Percentiles rank a stretch among this genome's conserved stretches.
Evolutionary conservation across 2,329 filamentous ascomycete genomes (phyloP).

Genomic region (Mycosphaerella sp.): DNA sequence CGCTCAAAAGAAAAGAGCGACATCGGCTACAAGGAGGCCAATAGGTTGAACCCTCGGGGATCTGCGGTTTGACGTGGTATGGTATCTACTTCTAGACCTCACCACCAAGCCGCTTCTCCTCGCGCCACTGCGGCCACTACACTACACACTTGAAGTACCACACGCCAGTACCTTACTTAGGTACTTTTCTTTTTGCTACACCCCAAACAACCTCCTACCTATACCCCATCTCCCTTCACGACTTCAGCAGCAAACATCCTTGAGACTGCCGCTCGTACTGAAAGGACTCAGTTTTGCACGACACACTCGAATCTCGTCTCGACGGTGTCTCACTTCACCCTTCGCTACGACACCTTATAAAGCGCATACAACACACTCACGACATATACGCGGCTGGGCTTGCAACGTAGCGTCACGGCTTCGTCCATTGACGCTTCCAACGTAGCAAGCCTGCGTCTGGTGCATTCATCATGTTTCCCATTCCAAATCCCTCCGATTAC

Average conservation of each 20-base stretch:
- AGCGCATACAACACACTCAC: slow-evolving; percentile 6
- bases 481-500: slow-evolving; percentile 61
- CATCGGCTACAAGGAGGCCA: not conserved
- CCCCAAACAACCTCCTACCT: not conserved
- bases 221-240: not conserved
- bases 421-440: slow-evolving; percentile 22
- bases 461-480: slow-evolving; percentile 37
- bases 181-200: no score
- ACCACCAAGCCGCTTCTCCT: not conserved
- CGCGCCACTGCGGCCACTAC: not conserved
- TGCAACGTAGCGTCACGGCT: slow-evolving; percentile 30
- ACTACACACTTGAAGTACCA: not conserved
- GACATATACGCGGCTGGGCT: slow-evolving; percentile 30
- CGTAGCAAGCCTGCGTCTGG: slow-evolving; percentile 35
- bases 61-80: not conserved
- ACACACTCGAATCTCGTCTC: not conserved
- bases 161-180: no score
- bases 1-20: not conserved
- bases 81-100: not conserved
- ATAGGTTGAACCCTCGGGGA: not conserved
- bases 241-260: not conserved
- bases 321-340: not conserved
- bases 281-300: not conserved
- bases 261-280: not conserved
- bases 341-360: not conserved